A percentile compares a stretch with the other conserved stretches of the same genome.
Conservation (phyloP, 352 stramenopile genomes). For the Phytophthora meadii region DNA sequence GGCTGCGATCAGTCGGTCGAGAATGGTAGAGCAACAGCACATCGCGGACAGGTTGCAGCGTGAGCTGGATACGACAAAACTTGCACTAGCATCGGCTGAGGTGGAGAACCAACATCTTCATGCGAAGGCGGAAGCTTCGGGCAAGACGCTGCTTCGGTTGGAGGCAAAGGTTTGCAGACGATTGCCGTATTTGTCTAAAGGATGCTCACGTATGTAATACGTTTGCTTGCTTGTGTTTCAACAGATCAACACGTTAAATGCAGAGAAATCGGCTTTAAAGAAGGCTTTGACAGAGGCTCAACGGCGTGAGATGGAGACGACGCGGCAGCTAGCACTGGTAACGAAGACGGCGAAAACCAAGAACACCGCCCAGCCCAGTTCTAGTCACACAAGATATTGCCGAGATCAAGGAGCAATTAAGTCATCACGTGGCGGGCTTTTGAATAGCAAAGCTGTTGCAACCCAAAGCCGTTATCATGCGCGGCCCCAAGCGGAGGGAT, state of each 20-base stretch:
- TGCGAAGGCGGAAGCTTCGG: conserved; percentile 26
- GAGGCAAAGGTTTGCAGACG: conserved; percentile 50
- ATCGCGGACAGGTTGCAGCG: conserved; percentile 32
- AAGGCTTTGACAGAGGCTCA: conserved; percentile 25
- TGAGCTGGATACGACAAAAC: conserved; percentile 41
- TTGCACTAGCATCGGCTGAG: conserved; percentile 31
- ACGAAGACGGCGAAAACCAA: conserved; percentile 20
- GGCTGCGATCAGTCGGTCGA: conserved; percentile 33
- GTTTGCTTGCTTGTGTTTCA: neutral
- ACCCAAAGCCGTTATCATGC: conserved; percentile 11
- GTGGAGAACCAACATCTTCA: conserved; percentile 46
- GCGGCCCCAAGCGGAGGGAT: conserved; percentile 35
- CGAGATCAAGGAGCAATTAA: neutral
- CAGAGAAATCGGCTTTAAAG: conserved; percentile 56
- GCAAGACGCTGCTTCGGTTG: conserved; percentile 51
- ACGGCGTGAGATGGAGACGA: conserved; percentile 58
- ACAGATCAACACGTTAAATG: conserved; percentile 60
- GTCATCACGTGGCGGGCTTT: neutral
- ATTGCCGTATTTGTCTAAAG: neutral
- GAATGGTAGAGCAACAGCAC: conserved; percentile 45
- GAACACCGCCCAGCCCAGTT: neutral
- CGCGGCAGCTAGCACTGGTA: conserved; percentile 42
- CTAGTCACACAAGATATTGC: neutral
- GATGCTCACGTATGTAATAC: neutral
- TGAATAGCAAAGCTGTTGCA: neutral